These are phyloP conservation scores for Stenocarpella maydis DNA, from an alignment of 2,329 filamentous ascomycete species.

Conservation along the genomic window DNA sequence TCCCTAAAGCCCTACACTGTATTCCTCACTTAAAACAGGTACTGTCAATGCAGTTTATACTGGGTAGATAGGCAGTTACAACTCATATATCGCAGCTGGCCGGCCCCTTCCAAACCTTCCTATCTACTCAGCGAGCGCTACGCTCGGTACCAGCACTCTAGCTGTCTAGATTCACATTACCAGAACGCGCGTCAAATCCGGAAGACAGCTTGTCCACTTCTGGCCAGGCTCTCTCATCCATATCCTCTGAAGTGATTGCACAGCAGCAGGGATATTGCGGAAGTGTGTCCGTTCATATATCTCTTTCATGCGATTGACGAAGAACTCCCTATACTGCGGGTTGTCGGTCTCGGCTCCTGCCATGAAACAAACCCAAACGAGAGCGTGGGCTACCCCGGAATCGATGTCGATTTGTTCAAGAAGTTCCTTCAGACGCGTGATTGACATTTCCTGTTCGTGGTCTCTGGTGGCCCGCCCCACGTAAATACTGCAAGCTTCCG, in stretches of 20 bases:
- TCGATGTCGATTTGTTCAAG: neutral
- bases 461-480: neutral
- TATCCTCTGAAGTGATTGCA: conserved; percentile 2
- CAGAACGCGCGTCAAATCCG: neutral
- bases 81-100: too few species aligned
- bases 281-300: neutral
- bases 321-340: conserved; percentile 4
- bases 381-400: neutral
- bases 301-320: conserved; percentile 11
- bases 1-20: too few species aligned
- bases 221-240: conserved; percentile 1
- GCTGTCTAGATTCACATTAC: neutral
- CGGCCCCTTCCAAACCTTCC: too few species aligned
- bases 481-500: conserved; percentile 16
- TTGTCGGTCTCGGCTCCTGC: conserved; percentile 3
- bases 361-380: conserved; percentile 10
- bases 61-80: too few species aligned
- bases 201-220: conserved; percentile 17
- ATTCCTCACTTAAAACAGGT: too few species aligned
- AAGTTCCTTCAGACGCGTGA: neutral
- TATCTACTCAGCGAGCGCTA: too few species aligned
- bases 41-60: too few species aligned
- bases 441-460: neutral
- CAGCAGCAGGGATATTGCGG: conserved; percentile 2
- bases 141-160: too few species aligned